A percentile compares a stretch with the other conserved stretches of the same genome.
Conservation (phyloP, 768 basidiomycete genomes). For the Nidularia sp. region DNA sequence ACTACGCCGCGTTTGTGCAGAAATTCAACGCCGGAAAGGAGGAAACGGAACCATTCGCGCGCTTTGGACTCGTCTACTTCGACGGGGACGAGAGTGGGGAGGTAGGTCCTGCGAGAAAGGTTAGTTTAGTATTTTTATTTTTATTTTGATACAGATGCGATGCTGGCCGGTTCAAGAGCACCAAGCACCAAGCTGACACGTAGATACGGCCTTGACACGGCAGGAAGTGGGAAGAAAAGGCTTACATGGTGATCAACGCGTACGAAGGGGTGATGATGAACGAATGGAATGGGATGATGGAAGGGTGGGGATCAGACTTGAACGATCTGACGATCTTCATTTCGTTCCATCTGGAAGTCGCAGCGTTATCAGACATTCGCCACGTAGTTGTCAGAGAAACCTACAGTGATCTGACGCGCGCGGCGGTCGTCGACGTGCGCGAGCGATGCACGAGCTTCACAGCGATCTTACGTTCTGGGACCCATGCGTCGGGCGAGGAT, state of each 20-base stretch:
- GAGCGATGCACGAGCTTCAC: conserved; percentile 93
- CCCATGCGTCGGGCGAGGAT: conserved; percentile 26
- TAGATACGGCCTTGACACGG: background rate
- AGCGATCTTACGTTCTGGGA: conserved; percentile 62
- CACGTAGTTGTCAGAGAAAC: conserved; percentile 16
- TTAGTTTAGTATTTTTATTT: no score
- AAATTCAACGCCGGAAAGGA: conserved; percentile 80
- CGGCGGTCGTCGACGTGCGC: conserved; percentile 80
- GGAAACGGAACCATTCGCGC: conserved; percentile 75
- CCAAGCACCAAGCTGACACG: background rate
- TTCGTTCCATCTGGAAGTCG: conserved; percentile 80
- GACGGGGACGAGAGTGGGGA: conserved; percentile 84
- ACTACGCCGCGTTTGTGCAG: conserved; percentile 81
- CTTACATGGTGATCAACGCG: conserved; percentile 90
- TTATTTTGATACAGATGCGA: no score
- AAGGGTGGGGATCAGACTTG: conserved; percentile 83
- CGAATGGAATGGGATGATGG: conserved; percentile 88
- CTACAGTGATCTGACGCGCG: conserved; percentile 84
- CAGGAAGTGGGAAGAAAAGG: conserved; percentile 7
- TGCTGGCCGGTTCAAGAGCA: background rate
- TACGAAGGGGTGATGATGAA: conserved; percentile 92
- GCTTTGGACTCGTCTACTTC: conserved; percentile 80
- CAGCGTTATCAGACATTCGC: background rate
- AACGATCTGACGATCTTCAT: conserved; percentile 92
- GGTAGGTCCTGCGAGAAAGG: conserved; percentile 61